phyloP scores from a whole-genome alignment of 2,329 filamentous ascomycete species.

The Aureobasidium sp. region DNA sequence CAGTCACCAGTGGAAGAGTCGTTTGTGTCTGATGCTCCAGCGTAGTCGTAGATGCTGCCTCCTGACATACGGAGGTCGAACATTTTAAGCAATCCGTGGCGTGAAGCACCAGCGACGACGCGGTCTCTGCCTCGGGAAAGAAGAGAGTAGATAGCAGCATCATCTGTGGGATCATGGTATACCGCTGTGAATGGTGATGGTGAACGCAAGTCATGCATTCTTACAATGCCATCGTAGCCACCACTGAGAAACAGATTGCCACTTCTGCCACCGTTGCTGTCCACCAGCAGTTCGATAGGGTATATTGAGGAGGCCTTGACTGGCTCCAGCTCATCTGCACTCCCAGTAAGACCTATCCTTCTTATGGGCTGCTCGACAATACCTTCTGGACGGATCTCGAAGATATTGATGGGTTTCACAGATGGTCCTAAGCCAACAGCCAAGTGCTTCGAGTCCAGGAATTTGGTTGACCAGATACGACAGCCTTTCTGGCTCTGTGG shows the following conservation, averaged over 20 bases:
- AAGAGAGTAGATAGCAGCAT: constrained; percentile 53
- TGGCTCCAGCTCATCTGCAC: constrained; percentile 3
- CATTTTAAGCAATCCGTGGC: constrained; percentile 54
- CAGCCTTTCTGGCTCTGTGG: constrained; percentile 21
- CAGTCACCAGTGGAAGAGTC: constrained; percentile 25
- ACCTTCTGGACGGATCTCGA: constrained; percentile 42
- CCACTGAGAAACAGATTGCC: constrained; percentile 53
- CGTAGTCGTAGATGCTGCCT: constrained; percentile 33
- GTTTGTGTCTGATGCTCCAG: constrained; percentile 19
- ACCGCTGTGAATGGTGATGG: constrained; percentile 35
- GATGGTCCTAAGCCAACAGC: constrained; percentile 45
- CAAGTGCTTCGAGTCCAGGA: constrained; percentile 44
- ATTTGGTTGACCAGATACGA: constrained; percentile 45
- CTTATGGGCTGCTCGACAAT: constrained; percentile 34
- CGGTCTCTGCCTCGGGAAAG: constrained; percentile 50
- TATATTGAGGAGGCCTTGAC: constrained; percentile 38
- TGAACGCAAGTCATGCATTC: constrained; percentile 56
- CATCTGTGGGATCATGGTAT: constrained; percentile 50
- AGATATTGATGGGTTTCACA: constrained; percentile 42
- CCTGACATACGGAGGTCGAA: constrained; percentile 53
- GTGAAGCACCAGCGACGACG: constrained; percentile 50
- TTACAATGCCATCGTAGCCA: constrained; percentile 51
- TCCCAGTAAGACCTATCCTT: constrained; percentile 31
- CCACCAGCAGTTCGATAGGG: constrained; percentile 28
- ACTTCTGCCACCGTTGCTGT: constrained; percentile 24